Percentiles rank a stretch among this genome's conserved stretches.
phyloP scores from a whole-genome alignment of 768 basidiomycete genomes.

The Boletus tylopilopsis region DNA sequence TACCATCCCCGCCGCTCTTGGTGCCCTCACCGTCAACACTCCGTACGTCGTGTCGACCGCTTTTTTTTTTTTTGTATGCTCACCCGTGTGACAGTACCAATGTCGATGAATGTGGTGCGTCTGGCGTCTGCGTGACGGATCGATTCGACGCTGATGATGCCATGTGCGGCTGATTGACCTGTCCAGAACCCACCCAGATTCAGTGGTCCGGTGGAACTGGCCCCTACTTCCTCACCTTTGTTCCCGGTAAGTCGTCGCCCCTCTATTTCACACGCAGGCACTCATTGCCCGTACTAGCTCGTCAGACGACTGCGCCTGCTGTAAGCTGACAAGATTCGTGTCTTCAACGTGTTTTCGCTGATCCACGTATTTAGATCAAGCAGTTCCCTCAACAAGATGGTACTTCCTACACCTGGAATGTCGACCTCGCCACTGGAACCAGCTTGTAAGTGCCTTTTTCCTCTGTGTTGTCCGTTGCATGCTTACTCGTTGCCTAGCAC shows the following conservation, averaged over 20 bases:
- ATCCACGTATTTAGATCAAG: slow-evolving; percentile 42
- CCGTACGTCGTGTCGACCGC: slow-evolving; percentile 43
- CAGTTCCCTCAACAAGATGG: slow-evolving; percentile 45
- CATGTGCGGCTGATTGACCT: slow-evolving; percentile 1
- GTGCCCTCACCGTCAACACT: slow-evolving; percentile 61
- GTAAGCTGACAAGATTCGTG: slow-evolving; percentile 33
- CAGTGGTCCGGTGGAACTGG: slow-evolving; percentile 47
- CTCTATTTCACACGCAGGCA: no score
- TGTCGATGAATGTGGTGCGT: slow-evolving; percentile 51
- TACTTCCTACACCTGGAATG: slow-evolving; percentile 49
- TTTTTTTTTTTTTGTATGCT: slow-evolving; percentile 1
- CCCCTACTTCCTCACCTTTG: slow-evolving; percentile 57
- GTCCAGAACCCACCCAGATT: slow-evolving; percentile 56
- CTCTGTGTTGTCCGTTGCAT: neutral
- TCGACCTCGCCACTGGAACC: slow-evolving; percentile 43
- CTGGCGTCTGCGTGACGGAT: neutral
- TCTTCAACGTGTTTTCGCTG: neutral
- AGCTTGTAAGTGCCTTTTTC: slow-evolving; percentile 37
- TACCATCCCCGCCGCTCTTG: slow-evolving; percentile 35
- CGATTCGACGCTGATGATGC: neutral
- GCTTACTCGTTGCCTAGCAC: slow-evolving; percentile 38
- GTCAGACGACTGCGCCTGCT: slow-evolving; percentile 46
- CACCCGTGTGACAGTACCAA: slow-evolving; percentile 27
- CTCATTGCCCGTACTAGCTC: slow-evolving; percentile 36
- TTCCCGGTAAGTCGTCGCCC: slow-evolving; percentile 48